phyloP scores from a whole-genome alignment of 306 rosid genomes.

The Erythrophleum fordii region DNA sequence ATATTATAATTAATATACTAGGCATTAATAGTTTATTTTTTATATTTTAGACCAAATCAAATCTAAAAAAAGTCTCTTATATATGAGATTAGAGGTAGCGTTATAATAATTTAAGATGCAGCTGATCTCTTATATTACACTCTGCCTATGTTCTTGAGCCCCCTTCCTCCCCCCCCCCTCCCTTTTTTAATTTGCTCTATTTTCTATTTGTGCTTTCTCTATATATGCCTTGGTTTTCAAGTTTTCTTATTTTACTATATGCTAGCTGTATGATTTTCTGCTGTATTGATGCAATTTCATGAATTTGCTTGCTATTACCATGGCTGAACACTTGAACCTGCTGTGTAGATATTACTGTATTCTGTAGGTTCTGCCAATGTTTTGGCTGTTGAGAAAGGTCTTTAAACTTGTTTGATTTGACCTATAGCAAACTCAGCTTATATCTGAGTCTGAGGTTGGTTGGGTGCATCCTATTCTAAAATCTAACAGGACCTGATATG shows the following conservation, averaged over 20 bases:
- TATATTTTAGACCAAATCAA: too few species aligned
- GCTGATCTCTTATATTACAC: not conserved
- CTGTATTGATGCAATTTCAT: constrained; percentile 15
- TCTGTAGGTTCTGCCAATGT: not conserved
- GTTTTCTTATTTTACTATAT: not conserved
- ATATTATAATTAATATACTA: too few species aligned
- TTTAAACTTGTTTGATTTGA: too few species aligned
- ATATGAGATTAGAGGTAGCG: too few species aligned
- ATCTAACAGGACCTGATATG: too few species aligned
- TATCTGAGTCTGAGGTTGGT: not conserved
- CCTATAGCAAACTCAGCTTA: not conserved
- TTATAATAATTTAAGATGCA: not conserved
- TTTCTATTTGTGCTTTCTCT: not conserved
- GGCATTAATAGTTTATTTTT: too few species aligned
- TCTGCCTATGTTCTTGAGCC: constrained; percentile 3
- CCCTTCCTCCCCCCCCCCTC: too few species aligned
- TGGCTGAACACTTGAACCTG: not conserved
- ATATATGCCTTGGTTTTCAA: not conserved
- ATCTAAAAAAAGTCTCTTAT: too few species aligned
- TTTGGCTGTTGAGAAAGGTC: not conserved
- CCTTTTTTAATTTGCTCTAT: not conserved
- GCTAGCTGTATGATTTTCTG: not conserved
- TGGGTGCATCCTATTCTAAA: not conserved
- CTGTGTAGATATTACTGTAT: not conserved
- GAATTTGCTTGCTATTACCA: not conserved